Base-by-base conservation (phyloP, 2,329 filamentous ascomycete genomes). In the Fusarium verticillioides region DNA sequence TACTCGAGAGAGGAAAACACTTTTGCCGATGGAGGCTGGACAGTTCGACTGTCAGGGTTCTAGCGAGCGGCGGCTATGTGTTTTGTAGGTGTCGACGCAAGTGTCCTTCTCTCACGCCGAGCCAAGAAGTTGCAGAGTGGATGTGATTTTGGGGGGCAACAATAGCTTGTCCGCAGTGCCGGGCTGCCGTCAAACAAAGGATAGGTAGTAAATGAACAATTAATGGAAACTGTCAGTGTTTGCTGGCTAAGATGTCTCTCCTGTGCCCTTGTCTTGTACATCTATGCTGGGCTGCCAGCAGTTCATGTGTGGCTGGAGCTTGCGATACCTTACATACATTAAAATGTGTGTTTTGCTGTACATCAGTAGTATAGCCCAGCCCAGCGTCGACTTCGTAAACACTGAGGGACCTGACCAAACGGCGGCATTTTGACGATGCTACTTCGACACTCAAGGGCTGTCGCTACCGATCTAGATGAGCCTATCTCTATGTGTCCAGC, bases 91-190 rank as follows among this genome's bases (percentile, higher is more conserved):
- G 46, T 39, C 42, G 46, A 71, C 57, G 54, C 60, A 70, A 47
- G 54, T 56, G 34, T 60, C 66, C 54, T 53, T 60, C 66, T 54
- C 53, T 65, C 57, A 65, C 50, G 36, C 46, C 21, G 58, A 66
- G 66, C 66, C 70, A 63, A 63, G 54, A 46, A 60, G 70, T 63
- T 71, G 44, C 43, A 59, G 44, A 71, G 66, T 74, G 70, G 70
- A 68, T 62, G 70, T 52, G 18, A 56, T 49, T 46, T 67, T 50
- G 66, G 65, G 63, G 71, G 71, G 68, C 66, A 63, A 76, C 60
- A 61, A 73, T 75, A 67, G 75, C 66, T 77, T 72, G 69, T 61
- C 64, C 66, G 63, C 50, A 68, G 63, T 75, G 61, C 66, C 62
- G 71, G 69, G 64, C 71, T 74, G 50, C 57, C 49, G 66, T 54